Percentiles rank a stretch among this genome's conserved stretches.
Evolutionary conservation across 805 yeast genomes (phyloP).

Genomic region (Ogataea pilisensis): DNA sequence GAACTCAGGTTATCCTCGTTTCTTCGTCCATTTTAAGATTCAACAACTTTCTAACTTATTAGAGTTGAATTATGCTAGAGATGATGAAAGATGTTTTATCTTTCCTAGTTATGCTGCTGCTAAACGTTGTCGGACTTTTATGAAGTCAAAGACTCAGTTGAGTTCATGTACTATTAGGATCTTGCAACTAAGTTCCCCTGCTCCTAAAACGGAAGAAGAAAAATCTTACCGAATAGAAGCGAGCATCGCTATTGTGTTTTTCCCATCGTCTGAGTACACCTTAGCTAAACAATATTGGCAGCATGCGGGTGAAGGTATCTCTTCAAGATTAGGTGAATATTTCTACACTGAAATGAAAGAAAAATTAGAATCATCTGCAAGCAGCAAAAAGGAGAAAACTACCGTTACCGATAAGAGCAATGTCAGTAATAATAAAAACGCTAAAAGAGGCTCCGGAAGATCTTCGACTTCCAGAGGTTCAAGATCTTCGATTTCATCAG

Average conservation of each 20-base stretch:
- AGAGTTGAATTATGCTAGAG: slow-evolving; percentile 71
- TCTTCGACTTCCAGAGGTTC: slow-evolving; percentile 22
- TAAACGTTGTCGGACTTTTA: slow-evolving; percentile 77
- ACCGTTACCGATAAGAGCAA: too few species aligned
- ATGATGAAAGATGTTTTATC: slow-evolving; percentile 68
- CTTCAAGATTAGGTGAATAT: slow-evolving; percentile 86
- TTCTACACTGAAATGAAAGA: slow-evolving; percentile 56
- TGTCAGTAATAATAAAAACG: background rate
- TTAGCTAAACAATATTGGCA: slow-evolving; percentile 92
- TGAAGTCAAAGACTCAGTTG: slow-evolving; percentile 42
- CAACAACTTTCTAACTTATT: slow-evolving; percentile 51
- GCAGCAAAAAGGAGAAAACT: slow-evolving; percentile 17
- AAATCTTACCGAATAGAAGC: slow-evolving; percentile 58
- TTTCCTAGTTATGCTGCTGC: slow-evolving; percentile 80
- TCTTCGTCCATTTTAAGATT: slow-evolving; percentile 63
- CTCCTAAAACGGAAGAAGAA: slow-evolving; percentile 59
- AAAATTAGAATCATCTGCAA: slow-evolving; percentile 32
- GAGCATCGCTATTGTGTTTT: slow-evolving; percentile 74
- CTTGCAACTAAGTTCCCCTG: slow-evolving; percentile 67
- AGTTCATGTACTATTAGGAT: slow-evolving; percentile 48
- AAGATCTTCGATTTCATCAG: slow-evolving; percentile 25
- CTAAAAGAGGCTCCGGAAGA: slow-evolving; percentile 9
- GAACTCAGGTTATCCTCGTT: slow-evolving; percentile 88
- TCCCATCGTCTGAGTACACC: slow-evolving; percentile 52
- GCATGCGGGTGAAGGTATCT: slow-evolving; percentile 94